A percentile compares a stretch with the other conserved stretches of the same genome.
Evolutionary conservation across 768 basidiomycete genomes (phyloP).

Genomic region (Butyriboletus loyo): DNA sequence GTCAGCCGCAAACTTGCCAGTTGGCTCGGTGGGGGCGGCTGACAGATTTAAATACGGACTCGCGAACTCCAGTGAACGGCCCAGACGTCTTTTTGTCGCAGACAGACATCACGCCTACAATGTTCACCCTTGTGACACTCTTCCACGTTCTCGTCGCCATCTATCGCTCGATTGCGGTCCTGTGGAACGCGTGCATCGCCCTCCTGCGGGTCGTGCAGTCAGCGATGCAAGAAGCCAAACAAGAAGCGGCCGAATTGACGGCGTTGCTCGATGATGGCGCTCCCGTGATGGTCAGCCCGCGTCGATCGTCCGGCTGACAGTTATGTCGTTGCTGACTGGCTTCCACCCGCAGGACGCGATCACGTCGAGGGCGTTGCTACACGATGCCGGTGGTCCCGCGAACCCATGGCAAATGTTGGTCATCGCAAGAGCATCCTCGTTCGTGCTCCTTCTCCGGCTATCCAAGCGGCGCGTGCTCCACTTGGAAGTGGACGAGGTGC

Average conservation of each 20-base stretch:
- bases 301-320: background rate
- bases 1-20: background rate
- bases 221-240: constrained; percentile 9
- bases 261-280: constrained; percentile 6
- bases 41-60: background rate
- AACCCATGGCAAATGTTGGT: constrained; percentile 18
- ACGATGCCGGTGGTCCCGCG: background rate
- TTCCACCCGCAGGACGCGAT: constrained; percentile 2
- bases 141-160: constrained; percentile 1
- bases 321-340: background rate
- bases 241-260: constrained; percentile 18
- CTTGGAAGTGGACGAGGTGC: constrained; percentile 26
- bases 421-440: constrained; percentile 17
- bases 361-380: background rate
- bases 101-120: constrained; percentile 1
- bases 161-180: background rate
- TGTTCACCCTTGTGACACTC: constrained; percentile 3
- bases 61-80: background rate
- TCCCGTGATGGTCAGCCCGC: constrained; percentile 9
- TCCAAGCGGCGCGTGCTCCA: constrained; percentile 19
- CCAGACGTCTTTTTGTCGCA: background rate
- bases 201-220: constrained; percentile 11
- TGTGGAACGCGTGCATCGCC: constrained; percentile 15
- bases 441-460: constrained; percentile 19
- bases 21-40: constrained; percentile 1